Conservation (phyloP, 768 basidiomycete species). For the Boletus sensibilis region DNA sequence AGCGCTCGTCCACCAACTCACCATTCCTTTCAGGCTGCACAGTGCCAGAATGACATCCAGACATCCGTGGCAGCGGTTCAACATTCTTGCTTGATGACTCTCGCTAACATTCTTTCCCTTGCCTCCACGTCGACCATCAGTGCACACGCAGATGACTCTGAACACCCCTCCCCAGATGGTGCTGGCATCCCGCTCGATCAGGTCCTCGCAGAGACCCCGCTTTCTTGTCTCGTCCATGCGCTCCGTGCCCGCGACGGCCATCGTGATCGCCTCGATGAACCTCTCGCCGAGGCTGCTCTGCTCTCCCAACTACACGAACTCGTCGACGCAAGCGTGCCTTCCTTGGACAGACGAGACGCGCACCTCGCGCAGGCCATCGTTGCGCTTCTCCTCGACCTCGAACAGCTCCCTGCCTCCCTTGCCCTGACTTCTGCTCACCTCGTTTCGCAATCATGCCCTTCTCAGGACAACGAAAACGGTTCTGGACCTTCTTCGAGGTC, state of each 20-base stretch:
- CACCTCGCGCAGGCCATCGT: slow-evolving; percentile 66
- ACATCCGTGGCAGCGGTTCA: slow-evolving; percentile 75
- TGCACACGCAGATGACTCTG: slow-evolving; percentile 52
- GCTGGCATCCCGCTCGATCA: slow-evolving; percentile 10
- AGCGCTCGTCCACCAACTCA: not conserved
- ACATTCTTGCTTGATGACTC: slow-evolving; percentile 69
- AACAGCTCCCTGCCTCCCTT: slow-evolving; percentile 49
- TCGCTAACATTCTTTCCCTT: slow-evolving; percentile 64
- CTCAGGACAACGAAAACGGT: not conserved
- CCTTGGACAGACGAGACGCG: slow-evolving; percentile 51
- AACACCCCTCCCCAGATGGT: slow-evolving; percentile 51
- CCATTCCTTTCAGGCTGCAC: slow-evolving; percentile 1
- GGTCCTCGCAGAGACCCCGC: slow-evolving; percentile 16
- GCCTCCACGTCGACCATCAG: slow-evolving; percentile 24
- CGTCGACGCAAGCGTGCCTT: slow-evolving; percentile 47
- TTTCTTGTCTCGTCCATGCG: slow-evolving; percentile 19
- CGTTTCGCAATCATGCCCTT: slow-evolving; percentile 8
- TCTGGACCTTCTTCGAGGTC: not conserved
- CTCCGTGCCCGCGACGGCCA: slow-evolving; percentile 17
- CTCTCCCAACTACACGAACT: slow-evolving; percentile 58
- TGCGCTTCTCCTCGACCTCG: slow-evolving; percentile 65
- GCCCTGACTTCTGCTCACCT: slow-evolving; percentile 17
- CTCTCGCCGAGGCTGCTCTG: slow-evolving; percentile 48
- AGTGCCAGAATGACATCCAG: slow-evolving; percentile 54
- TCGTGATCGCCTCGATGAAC: slow-evolving; percentile 26